These are phyloP conservation scores for Pseudozyma sp. DNA, from an alignment of 1,284 basidiomycete species.

Conservation along the genomic window DNA sequence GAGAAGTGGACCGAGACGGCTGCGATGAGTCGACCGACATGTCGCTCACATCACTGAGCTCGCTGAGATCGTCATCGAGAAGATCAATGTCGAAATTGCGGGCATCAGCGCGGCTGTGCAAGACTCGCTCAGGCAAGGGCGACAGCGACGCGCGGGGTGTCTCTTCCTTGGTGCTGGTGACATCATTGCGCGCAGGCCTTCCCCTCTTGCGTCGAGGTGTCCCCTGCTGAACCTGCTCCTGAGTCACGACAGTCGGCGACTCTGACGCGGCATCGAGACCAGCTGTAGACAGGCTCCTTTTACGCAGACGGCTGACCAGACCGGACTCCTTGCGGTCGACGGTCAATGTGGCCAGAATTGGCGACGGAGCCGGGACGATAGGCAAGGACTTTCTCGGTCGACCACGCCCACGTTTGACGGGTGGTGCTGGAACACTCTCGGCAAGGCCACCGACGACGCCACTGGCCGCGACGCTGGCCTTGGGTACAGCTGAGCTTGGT, in stretches of 20 bases:
- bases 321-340: not conserved
- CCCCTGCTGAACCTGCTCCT: not conserved
- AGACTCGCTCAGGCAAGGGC: not conserved
- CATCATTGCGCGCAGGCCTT: constrained; percentile 4
- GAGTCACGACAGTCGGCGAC: not conserved
- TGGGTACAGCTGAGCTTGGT: not conserved
- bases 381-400: constrained; percentile 9
- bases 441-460: not conserved
- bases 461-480: not conserved
- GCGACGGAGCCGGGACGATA: not conserved
- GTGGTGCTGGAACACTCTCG: constrained; percentile 1
- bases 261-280: not conserved
- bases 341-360: not conserved
- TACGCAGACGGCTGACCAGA: constrained; percentile 9
- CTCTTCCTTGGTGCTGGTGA: not conserved
- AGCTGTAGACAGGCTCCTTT: constrained; percentile 16
- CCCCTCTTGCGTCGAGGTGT: constrained; percentile 26
- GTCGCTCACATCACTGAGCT: constrained; percentile 37
- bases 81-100: constrained; percentile 19
- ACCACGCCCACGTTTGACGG: constrained; percentile 28
- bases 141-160: not conserved
- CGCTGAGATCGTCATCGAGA: constrained; percentile 33
- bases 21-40: constrained; percentile 14
- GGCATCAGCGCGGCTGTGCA: not conserved
- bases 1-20: constrained; percentile 16